phyloP scores from a whole-genome alignment of 2,329 filamentous ascomycete species.

The Pseudogymnoascus sp. region DNA sequence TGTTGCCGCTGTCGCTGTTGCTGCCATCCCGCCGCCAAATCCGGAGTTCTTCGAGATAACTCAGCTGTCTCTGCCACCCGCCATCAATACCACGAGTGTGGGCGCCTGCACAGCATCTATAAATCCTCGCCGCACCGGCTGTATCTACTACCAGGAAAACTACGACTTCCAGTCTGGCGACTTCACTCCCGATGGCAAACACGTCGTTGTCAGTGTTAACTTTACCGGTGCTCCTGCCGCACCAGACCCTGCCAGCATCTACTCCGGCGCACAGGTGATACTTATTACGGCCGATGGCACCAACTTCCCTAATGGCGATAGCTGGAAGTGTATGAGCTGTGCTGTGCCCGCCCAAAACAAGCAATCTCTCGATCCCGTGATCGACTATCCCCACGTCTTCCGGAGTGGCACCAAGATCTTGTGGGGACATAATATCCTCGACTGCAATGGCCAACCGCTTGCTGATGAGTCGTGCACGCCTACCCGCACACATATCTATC shows the following conservation, averaged over 20 bases:
- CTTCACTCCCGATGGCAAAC: constrained; percentile 38
- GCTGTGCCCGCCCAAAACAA: constrained; percentile 34
- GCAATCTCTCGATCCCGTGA: constrained; percentile 18
- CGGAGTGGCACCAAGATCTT: constrained; percentile 35
- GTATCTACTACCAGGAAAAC: not conserved
- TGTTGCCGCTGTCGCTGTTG: not conserved
- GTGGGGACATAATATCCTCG: constrained; percentile 27
- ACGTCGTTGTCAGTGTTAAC: constrained; percentile 35
- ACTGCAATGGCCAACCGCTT: constrained; percentile 33
- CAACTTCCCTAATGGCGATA: constrained; percentile 38
- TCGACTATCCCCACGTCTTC: constrained; percentile 40
- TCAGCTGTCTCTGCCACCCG: not conserved
- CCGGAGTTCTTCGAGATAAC: not conserved
- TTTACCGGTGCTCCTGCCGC: constrained; percentile 38
- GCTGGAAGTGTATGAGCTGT: constrained; percentile 43
- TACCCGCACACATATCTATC: constrained; percentile 34
- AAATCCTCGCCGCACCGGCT: not conserved
- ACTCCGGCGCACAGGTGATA: constrained; percentile 36
- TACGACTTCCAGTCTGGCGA: not conserved
- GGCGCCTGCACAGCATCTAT: not conserved
- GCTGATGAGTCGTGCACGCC: constrained; percentile 34
- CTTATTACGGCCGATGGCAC: constrained; percentile 38
- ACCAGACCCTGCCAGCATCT: constrained; percentile 37
- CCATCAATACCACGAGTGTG: not conserved
- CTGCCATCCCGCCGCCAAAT: not conserved